Conservation (phyloP, 169 alveolate genomes). For the Plasmodium gallinaceum region DNA sequence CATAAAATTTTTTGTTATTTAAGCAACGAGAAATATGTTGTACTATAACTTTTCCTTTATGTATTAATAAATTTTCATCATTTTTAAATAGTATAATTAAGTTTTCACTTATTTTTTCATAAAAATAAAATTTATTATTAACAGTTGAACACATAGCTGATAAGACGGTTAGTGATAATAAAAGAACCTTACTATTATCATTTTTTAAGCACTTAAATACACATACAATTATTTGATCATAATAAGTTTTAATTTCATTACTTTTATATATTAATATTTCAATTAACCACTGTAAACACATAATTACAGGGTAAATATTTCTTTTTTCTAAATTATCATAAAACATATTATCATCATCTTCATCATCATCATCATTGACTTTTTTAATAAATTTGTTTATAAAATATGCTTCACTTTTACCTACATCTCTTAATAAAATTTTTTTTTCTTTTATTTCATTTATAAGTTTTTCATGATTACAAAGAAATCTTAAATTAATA, state of each 20-base stretch:
- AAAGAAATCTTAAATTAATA: not conserved
- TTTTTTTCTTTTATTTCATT: slow-evolving; percentile 51
- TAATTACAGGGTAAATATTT: slow-evolving; percentile 64
- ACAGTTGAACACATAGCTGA: slow-evolving; percentile 75
- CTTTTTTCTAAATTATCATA: slow-evolving; percentile 47
- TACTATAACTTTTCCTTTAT: slow-evolving; percentile 54
- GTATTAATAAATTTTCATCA: slow-evolving; percentile 56
- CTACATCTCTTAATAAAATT: slow-evolving; percentile 18
- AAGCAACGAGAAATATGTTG: slow-evolving; percentile 64
- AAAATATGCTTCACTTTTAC: slow-evolving; percentile 53
- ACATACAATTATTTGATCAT: slow-evolving; percentile 53
- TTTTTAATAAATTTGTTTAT: slow-evolving; percentile 20
- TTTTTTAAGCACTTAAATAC: slow-evolving; percentile 51
- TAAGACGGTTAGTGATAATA: slow-evolving; percentile 58
- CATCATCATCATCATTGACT: not conserved
- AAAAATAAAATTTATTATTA: slow-evolving; percentile 59
- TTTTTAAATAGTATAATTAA: slow-evolving; percentile 26
- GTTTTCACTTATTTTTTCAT: slow-evolving; percentile 46
- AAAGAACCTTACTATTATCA: slow-evolving; percentile 49
- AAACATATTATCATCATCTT: slow-evolving; percentile 33
- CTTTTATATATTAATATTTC: slow-evolving; percentile 68
- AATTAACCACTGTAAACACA: slow-evolving; percentile 60
- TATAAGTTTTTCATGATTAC: slow-evolving; percentile 28
- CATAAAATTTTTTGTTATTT: slow-evolving; percentile 61
- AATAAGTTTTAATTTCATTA: slow-evolving; percentile 25